Base-by-base conservation (phyloP, 163 green algal genomes). In the Chlorella variabilis region DNA sequence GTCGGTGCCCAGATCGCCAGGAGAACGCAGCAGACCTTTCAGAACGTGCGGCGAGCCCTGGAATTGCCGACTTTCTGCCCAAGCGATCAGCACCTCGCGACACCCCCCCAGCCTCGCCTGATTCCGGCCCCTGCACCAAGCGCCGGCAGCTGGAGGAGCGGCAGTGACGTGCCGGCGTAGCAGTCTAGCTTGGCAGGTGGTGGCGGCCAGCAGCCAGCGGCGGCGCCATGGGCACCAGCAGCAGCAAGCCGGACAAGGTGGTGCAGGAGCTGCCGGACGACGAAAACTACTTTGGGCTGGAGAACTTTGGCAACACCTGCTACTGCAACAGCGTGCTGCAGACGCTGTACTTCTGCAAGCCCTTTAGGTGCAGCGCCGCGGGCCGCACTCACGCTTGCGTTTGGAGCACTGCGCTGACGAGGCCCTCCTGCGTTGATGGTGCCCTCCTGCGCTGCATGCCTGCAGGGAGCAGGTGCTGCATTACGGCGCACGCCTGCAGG, bases 231-330 rank as follows among this genome's bases (percentile, higher is more conserved):
- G 85, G 85, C 13, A 48, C 73, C 29, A 70, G n/a, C 17, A 65
- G 45, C 29, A 87, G 76, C 68, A 89, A 82, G 71, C 76, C 73
- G 11, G 84, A 89, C 67, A 75, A 67, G 49, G 42, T 45, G n/a
- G 63, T 89, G 2, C 36, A 71, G 58, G 84, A 86, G 18, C 86
- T 95, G 23, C 91, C 89, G 5, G 91, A 94, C 45, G 81, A 87
- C 17, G 96, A 98, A 89, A 90, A 93, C 51, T 98, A 96, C 84
- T 98, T 97, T 83, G 97, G 97, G 0, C 89, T 99, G 7, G 97
- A 99, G 82, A 99, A 99, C 87, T 99, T 99, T 85, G 97, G 97
- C 38, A 99, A 99, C 87, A 99, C 97, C 4, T 99, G 97, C 87
- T 99, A 99, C 82, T 94, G 88, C 88, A 99, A 99, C 90, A 94